Conservation (phyloP, 192 early-diverging fungal species). For the Podila verticillata region DNA sequence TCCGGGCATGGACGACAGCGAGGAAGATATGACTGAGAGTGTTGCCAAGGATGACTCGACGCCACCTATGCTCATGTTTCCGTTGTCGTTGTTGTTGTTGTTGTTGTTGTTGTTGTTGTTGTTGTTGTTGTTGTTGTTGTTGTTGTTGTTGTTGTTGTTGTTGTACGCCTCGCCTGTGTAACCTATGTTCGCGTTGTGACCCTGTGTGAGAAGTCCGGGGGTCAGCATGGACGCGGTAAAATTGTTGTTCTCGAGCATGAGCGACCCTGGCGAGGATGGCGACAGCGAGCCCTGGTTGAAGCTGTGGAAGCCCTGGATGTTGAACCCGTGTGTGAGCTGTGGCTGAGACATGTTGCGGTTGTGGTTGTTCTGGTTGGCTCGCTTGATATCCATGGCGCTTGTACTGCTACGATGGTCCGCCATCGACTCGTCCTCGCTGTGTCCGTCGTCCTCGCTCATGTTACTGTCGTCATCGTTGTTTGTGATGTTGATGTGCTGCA, state of each 20-base stretch:
- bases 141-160: neutral
- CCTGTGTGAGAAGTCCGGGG: conserved; percentile 1
- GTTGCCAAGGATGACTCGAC: conserved; percentile 26
- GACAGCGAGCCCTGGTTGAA: conserved; percentile 17
- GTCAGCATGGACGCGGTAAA: conserved; percentile 11
- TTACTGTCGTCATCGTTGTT: conserved; percentile 30
- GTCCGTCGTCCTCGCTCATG: conserved; percentile 13
- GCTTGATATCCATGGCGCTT: conserved; percentile 37
- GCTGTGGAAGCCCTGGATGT: conserved; percentile 25
- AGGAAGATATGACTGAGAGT: conserved; percentile 29
- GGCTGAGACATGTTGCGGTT: conserved; percentile 17
- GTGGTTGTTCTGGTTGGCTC: conserved; percentile 5
- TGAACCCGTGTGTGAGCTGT: conserved; percentile 27
- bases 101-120: neutral
- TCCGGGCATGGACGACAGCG: neutral
- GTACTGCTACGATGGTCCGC: conserved; percentile 11
- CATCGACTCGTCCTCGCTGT: neutral
- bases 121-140: neutral
- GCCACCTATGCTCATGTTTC: neutral
- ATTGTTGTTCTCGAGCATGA: conserved; percentile 24
- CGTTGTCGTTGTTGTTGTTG: neutral
- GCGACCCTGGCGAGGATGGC: conserved; percentile 22
- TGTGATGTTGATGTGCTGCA: conserved; percentile 37
- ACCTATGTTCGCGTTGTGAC: neutral
- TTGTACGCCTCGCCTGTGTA: neutral